Base-by-base conservation (phyloP, 148 eudicot genomes). In the Camellia sinensis region DNA sequence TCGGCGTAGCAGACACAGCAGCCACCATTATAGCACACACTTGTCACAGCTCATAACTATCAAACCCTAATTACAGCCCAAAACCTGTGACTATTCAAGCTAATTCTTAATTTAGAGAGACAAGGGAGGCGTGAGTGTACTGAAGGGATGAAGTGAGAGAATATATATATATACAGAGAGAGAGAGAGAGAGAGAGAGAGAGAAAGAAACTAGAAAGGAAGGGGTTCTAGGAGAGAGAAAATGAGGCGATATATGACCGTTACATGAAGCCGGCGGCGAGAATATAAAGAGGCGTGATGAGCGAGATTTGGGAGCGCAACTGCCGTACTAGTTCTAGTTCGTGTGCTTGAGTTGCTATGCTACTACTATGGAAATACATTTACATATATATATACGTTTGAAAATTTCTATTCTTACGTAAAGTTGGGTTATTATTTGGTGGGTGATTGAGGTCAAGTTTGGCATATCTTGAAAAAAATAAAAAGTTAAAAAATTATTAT, bases 1-100 rank as follows among this genome's bases (percentile, higher is more conserved):
- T 88, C 7, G 85, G 89, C 17, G 93, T 76, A 0, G 87, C 77
- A n/a, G 93, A 84, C 14, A 85, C 85, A 56, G 90, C 79, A 57
- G 78, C 82, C 73, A 82, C 91, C 93, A 92, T 88, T 77, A 75
- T 88, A 13, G 76, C 11, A 19, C 60, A 79, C 12, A 9, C 18
- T 46, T 2, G 14, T 46, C 71, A 56, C 70, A 67, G 65, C 46
- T 67, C 70, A 62, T 17, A 61, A 17, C 37, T 69, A 50, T n/a
- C 44, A 80, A 87, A 77, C 82, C 88, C 80, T 64, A 81, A 67
- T 46, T 72, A 57, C 19, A 40, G 29, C 61, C 50, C 50, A 59
- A 19, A 18, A 18, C 21, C 15, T 45, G 12, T 29, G 46, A 6
- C 18, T 57, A 44, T 17, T n/a, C 53, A 19, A 44, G 53, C 71